Evolutionary conservation across 176 grass and related monocot genomes (phyloP).

Genomic region (Lolium multiflorum): DNA sequence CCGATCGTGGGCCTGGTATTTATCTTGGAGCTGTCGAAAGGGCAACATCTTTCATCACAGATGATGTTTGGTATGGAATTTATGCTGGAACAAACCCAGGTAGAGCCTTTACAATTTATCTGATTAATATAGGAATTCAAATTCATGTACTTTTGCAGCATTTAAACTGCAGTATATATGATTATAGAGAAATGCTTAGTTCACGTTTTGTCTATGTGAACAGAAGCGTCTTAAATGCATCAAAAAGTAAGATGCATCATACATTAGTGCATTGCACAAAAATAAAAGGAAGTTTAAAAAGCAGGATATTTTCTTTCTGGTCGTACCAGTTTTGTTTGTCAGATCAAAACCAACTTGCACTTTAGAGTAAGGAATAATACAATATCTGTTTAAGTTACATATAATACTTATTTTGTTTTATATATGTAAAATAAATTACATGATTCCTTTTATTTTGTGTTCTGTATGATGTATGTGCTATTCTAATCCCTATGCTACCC

Average conservation of each 20-base stretch:
- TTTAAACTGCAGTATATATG: background rate
- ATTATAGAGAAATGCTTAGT: background rate
- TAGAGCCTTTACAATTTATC: constrained; percentile 56
- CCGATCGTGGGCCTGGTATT: constrained; percentile 97
- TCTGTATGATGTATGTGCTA: constrained; percentile 23
- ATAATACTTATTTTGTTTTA: background rate
- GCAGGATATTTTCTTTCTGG: constrained; percentile 12
- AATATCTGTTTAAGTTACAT: constrained; percentile 2
- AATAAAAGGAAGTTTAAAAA: constrained; percentile 2
- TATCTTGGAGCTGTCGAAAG: too few relatives aligned
- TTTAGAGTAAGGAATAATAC: constrained; percentile 25
- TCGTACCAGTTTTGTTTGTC: background rate
- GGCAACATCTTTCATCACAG: constrained; percentile 96
- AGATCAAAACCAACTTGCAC: constrained; percentile 1
- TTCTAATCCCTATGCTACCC: constrained; percentile 54
- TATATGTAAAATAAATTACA: background rate
- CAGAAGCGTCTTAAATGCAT: background rate
- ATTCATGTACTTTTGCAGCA: constrained; percentile 22
- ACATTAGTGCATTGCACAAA: background rate
- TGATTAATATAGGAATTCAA: constrained; percentile 16
- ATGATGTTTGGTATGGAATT: constrained; percentile 99
- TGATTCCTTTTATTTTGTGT: constrained; percentile 4
- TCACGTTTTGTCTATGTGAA: background rate
- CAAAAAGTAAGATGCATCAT: background rate
- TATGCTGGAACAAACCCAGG: constrained; percentile 99